phyloP scores from a whole-genome alignment of 2,329 filamentous ascomycete genomes.

The Fusarium cyanostomum region DNA sequence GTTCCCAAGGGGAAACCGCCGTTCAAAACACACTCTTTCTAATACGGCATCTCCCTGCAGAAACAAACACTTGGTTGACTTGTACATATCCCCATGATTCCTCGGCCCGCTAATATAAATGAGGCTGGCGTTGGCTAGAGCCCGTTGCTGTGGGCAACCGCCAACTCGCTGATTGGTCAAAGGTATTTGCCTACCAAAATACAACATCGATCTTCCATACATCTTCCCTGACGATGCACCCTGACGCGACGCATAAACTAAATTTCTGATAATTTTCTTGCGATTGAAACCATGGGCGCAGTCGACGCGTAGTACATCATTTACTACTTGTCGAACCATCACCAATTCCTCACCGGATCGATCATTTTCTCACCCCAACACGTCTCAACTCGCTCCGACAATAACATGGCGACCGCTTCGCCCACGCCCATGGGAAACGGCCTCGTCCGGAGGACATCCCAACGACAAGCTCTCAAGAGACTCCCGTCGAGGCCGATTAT shows the following conservation, averaged over 20 bases:
- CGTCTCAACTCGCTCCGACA: slow-evolving; percentile 34
- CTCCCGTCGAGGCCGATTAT: slow-evolving; percentile 58
- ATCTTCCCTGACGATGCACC: slow-evolving; percentile 34
- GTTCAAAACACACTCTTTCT: neutral
- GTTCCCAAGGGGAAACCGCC: neutral
- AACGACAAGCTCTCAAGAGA: slow-evolving; percentile 64
- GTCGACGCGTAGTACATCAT: slow-evolving; percentile 54
- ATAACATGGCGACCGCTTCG: slow-evolving; percentile 62
- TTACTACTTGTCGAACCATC: slow-evolving; percentile 38
- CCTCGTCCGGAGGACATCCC: slow-evolving; percentile 62
- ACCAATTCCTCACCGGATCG: slow-evolving; percentile 31
- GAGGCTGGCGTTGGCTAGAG: neutral
- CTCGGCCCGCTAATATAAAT: slow-evolving; percentile 9
- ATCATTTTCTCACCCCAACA: slow-evolving; percentile 25
- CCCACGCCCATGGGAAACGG: slow-evolving; percentile 64
- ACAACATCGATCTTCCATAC: slow-evolving; percentile 33
- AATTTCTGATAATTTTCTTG: slow-evolving; percentile 47
- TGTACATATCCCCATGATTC: neutral
- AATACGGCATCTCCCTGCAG: neutral
- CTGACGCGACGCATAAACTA: slow-evolving; percentile 50
- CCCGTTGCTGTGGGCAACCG: slow-evolving; percentile 48
- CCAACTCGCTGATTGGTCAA: slow-evolving; percentile 45
- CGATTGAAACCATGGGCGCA: slow-evolving; percentile 50
- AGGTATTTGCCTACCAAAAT: slow-evolving; percentile 42
- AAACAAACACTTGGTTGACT: neutral